A percentile compares a stretch with the other conserved stretches of the same genome.
Conservation (phyloP, 345 rosid genomes). For the Syzygium grande region DNA sequence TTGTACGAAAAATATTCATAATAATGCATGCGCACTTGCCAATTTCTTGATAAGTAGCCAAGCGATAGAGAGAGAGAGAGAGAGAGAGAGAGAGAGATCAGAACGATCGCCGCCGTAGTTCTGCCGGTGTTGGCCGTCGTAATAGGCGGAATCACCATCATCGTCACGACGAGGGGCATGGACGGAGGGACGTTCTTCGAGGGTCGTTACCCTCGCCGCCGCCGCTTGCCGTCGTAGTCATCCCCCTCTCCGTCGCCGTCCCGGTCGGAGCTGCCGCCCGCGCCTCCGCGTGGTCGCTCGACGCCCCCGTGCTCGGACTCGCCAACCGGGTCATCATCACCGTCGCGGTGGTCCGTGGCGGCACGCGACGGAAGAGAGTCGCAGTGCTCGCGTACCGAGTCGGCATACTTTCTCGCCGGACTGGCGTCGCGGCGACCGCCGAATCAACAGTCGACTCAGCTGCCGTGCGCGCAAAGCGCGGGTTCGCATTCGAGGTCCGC, state of each 20-base stretch:
- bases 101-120: rapidly evolving
- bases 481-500: not conserved
- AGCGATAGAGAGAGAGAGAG: not conserved
- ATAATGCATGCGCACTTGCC: too few species aligned
- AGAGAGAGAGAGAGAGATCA: not conserved
- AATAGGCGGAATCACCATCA: not conserved
- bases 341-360: not conserved
- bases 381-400: rapidly evolving
- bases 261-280: rapidly evolving
- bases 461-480: rapidly evolving
- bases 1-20: too few species aligned
- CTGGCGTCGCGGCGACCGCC: not conserved
- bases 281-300: too few species aligned
- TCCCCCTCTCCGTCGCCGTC: too few species aligned
- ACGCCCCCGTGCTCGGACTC: not conserved
- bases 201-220: rapidly evolving
- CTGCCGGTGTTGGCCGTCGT: not conserved
- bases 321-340: not conserved
- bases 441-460: too few species aligned
- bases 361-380: not conserved
- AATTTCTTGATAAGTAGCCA: too few species aligned
- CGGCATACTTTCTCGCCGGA: not conserved
- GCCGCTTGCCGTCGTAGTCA: too few species aligned
- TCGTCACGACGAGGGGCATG: not conserved
- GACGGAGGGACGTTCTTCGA: not conserved